Evolutionary conservation across 2,329 filamentous ascomycete genomes (phyloP).

Genomic region (Pseudogymnoascus sp.): DNA sequence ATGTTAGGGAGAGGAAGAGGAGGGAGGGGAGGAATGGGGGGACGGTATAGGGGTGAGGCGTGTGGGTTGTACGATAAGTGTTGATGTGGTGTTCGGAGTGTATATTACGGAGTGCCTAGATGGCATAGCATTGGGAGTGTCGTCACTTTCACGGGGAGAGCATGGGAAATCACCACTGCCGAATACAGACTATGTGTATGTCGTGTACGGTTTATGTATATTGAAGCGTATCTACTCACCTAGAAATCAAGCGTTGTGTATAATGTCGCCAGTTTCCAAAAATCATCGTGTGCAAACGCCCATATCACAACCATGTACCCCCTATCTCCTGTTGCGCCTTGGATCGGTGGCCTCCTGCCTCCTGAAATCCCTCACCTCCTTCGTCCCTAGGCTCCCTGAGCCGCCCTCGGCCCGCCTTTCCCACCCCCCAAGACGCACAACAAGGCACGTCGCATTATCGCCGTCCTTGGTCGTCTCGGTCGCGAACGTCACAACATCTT

Average conservation of each 20-base stretch:
- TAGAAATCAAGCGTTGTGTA: neutral
- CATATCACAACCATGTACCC: neutral
- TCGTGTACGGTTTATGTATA: constrained; percentile 5
- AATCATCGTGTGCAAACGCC: neutral
- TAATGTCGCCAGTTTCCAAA: constrained; percentile 5
- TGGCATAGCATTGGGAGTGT: neutral
- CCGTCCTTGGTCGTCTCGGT: constrained; percentile 61
- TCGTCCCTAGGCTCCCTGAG: constrained; percentile 79
- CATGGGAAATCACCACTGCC: neutral
- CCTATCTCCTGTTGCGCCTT: constrained; percentile 44
- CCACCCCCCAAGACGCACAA: constrained; percentile 61
- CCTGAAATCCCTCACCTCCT: constrained; percentile 81
- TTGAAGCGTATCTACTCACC: neutral
- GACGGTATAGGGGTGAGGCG: neutral
- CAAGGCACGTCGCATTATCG: constrained; percentile 62
- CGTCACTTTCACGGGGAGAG: neutral
- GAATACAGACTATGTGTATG: neutral
- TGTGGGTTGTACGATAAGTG: neutral
- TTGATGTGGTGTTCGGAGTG: neutral
- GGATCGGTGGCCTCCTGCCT: constrained; percentile 75
- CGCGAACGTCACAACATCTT: constrained; percentile 74
- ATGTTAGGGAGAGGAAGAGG: constrained; percentile 21
- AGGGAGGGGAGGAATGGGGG: constrained; percentile 15
- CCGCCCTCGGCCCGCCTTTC: constrained; percentile 74
- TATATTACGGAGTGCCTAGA: neutral